phyloP scores from a whole-genome alignment of 1,284 basidiomycete species.

The Schizophyllum commune region DNA sequence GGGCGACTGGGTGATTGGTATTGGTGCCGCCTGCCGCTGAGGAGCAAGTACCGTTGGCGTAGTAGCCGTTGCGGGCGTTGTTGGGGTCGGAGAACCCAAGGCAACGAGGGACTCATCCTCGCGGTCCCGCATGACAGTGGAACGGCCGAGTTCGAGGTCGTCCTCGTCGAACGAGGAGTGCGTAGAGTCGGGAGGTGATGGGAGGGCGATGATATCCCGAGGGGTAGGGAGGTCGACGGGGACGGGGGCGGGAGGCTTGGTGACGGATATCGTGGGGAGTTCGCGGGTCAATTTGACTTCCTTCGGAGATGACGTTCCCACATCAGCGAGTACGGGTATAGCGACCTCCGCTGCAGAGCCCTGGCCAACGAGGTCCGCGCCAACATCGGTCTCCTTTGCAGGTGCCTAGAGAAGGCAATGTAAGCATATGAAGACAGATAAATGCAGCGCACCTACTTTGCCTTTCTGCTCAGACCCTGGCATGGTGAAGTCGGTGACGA shows the following conservation, averaged over 20 bases:
- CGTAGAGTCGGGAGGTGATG: slow-evolving; percentile 37
- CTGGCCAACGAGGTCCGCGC: slow-evolving; percentile 31
- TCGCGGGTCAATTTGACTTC: slow-evolving; percentile 18
- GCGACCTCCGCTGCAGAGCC: slow-evolving; percentile 38
- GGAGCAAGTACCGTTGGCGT: slow-evolving; percentile 4
- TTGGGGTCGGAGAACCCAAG: slow-evolving; percentile 6
- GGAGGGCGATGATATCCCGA: slow-evolving; percentile 43
- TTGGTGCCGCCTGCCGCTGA: slow-evolving; percentile 7
- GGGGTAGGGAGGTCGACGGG: slow-evolving; percentile 59
- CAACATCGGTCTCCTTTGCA: slow-evolving; percentile 24
- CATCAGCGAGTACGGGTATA: slow-evolving; percentile 41
- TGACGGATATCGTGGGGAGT: slow-evolving; percentile 52
- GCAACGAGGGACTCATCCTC: slow-evolving; percentile 16
- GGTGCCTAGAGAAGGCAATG: slow-evolving; percentile 12
- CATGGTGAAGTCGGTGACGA: slow-evolving; percentile 43
- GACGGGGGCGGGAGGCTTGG: slow-evolving; percentile 54
- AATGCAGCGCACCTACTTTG: slow-evolving; percentile 33
- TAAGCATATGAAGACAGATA: slow-evolving; percentile 6
- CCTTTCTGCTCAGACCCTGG: slow-evolving; percentile 33
- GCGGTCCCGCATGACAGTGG: slow-evolving; percentile 33
- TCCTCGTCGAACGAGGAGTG: slow-evolving; percentile 36
- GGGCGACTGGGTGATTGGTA: slow-evolving; percentile 11
- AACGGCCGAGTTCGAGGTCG: slow-evolving; percentile 56
- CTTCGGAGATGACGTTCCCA: slow-evolving; percentile 24
- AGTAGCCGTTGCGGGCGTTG: slow-evolving; percentile 5